Conservation (phyloP, 192 early-diverging fungal species). For the Linnemannia exigua region DNA sequence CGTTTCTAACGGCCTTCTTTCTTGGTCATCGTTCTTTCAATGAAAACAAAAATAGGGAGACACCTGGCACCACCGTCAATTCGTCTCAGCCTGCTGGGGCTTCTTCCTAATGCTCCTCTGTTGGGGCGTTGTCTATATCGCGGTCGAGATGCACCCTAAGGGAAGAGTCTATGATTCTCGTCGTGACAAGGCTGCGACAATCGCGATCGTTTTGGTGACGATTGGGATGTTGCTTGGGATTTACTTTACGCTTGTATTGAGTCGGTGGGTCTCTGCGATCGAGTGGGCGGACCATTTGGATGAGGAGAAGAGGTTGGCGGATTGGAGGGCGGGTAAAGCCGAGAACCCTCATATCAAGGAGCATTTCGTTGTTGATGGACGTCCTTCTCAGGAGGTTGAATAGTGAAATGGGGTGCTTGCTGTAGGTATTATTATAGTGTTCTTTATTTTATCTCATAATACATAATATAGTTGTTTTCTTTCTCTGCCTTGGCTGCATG, state of each 20-base stretch:
- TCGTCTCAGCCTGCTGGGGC: constrained; percentile 44
- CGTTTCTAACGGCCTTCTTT: not conserved
- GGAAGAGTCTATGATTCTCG: constrained; percentile 33
- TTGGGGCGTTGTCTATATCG: constrained; percentile 51
- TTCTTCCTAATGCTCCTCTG: constrained; percentile 50
- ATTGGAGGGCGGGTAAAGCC: constrained; percentile 30
- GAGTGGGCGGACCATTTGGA: constrained; percentile 48
- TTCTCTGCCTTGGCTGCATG: not conserved
- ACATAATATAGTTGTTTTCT: not conserved
- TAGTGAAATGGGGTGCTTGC: no score
- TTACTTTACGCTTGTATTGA: constrained; percentile 29
- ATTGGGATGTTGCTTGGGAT: constrained; percentile 25
- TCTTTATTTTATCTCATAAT: not conserved
- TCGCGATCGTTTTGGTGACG: constrained; percentile 27
- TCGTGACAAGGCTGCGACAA: constrained; percentile 10
- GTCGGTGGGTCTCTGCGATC: constrained; percentile 24
- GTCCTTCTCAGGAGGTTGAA: not conserved
- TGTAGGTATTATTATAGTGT: not conserved
- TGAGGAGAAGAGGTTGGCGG: constrained; percentile 28
- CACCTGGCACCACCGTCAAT: constrained; percentile 50
- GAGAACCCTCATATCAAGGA: constrained; percentile 40
- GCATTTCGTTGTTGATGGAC: not conserved
- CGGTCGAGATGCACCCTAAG: constrained; percentile 19
- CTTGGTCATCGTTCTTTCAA: not conserved
- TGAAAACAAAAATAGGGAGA: constrained; percentile 18